phyloP scores from a whole-genome alignment of 208 protist species.

The Leishmania turanica region DNA sequence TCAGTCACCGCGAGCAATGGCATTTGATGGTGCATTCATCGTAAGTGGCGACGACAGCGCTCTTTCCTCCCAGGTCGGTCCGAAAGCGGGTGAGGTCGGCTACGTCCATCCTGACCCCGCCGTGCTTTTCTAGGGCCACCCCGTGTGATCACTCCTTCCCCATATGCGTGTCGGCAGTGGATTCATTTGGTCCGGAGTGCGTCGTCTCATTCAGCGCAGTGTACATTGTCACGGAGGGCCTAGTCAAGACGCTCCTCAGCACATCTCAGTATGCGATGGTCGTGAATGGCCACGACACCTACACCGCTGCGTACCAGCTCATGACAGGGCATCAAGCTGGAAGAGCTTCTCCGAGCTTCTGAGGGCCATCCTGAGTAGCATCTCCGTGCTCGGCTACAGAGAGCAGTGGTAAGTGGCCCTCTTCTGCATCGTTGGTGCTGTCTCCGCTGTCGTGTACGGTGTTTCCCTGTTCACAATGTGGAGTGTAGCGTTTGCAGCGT shows the following conservation, averaged over 20 bases:
- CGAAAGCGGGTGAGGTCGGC: neutral
- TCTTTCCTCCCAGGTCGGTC: neutral
- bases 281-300: slow-evolving; percentile 33
- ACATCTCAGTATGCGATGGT: slow-evolving; percentile 40
- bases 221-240: slow-evolving; percentile 43
- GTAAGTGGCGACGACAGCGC: neutral
- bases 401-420: slow-evolving; percentile 53
- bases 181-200: slow-evolving; percentile 36
- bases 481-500: slow-evolving; percentile 28
- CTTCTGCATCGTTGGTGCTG: slow-evolving; percentile 31
- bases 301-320: slow-evolving; percentile 31
- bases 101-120: slow-evolving; percentile 35
- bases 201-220: slow-evolving; percentile 29
- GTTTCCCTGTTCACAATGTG: slow-evolving; percentile 28
- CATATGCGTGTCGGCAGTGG: slow-evolving; percentile 24
- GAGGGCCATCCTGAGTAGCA: slow-evolving; percentile 41
- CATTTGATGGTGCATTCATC: neutral
- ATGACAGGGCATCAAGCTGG: slow-evolving; percentile 23
- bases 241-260: slow-evolving; percentile 27
- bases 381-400: slow-evolving; percentile 43
- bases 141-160: slow-evolving; percentile 28
- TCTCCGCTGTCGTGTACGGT: slow-evolving; percentile 34
- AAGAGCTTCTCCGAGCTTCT: slow-evolving; percentile 57
- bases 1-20: neutral
- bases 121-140: slow-evolving; percentile 15